phyloP scores from a whole-genome alignment of 73 alveolate species.

The Symbiodinium pilosum region DNA sequence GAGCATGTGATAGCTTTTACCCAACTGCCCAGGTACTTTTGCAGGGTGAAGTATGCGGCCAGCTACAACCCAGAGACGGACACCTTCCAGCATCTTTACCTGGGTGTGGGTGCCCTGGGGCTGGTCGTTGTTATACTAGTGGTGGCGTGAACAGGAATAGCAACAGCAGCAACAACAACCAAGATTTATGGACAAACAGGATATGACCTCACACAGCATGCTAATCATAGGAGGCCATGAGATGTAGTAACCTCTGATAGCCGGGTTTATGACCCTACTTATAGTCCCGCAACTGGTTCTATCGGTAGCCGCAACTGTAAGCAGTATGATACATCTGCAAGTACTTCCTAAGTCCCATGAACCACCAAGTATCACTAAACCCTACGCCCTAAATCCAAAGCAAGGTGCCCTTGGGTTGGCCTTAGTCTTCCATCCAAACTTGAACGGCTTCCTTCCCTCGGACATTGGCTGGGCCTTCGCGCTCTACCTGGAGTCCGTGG shows the following conservation, averaged over 20 bases:
- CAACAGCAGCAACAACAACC: background rate
- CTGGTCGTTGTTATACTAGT: background rate
- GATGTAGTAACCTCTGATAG: no score
- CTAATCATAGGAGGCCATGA: background rate
- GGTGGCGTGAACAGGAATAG: no score
- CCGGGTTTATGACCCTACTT: no score
- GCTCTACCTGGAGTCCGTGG: slow-evolving; percentile 80
- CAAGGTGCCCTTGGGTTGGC: slow-evolving; percentile 47
- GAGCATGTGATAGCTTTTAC: background rate
- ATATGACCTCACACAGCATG: background rate
- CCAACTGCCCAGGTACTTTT: no score
- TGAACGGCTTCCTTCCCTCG: slow-evolving; percentile 72
- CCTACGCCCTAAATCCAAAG: no score
- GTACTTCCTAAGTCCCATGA: no score
- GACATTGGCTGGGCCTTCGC: slow-evolving; percentile 94
- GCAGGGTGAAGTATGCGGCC: slow-evolving; percentile 63
- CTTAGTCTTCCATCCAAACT: slow-evolving; percentile 58
- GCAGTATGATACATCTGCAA: no score
- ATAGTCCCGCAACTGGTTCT: no score
- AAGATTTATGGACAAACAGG: background rate
- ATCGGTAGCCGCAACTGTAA: no score
- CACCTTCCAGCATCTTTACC: slow-evolving; percentile 70
- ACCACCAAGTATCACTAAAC: no score
- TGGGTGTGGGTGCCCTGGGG: slow-evolving; percentile 40
- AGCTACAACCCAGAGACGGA: slow-evolving; percentile 62